Percentiles rank a stretch among this genome's conserved stretches.
phyloP scores from a whole-genome alignment of 768 basidiomycete species.

The Pleurotus tuber-regium region DNA sequence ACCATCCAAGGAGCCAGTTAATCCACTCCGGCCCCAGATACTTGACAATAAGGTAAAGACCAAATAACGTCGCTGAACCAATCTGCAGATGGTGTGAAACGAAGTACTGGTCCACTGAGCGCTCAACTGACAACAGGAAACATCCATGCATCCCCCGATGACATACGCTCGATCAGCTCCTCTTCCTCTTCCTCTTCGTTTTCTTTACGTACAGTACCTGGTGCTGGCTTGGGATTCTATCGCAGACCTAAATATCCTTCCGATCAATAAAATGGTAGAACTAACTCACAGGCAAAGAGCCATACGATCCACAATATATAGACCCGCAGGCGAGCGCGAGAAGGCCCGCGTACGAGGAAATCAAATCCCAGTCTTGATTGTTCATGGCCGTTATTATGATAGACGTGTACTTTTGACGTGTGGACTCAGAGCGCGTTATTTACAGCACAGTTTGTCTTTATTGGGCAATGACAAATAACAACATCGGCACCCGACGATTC shows the following conservation, averaged over 20 bases:
- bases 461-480: no score
- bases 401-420: conserved; percentile 4
- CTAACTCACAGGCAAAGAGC: conserved; percentile 60
- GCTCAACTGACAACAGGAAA: conserved; percentile 64
- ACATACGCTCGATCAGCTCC: conserved; percentile 55
- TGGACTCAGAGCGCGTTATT: not conserved
- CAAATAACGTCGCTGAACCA: conserved; percentile 67
- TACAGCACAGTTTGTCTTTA: conserved; percentile 6
- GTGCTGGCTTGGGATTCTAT: conserved; percentile 24
- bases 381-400: conserved; percentile 19
- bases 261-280: conserved; percentile 11
- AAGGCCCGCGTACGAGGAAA: conserved; percentile 70
- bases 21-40: conserved; percentile 81
- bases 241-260: conserved; percentile 1
- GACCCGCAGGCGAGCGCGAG: conserved; percentile 61
- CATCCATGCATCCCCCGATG: conserved; percentile 68
- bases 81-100: conserved; percentile 36
- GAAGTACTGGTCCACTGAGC: no score
- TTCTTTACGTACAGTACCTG: conserved; percentile 15
- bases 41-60: conserved; percentile 68
- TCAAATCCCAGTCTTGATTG: conserved; percentile 49
- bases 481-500: no score
- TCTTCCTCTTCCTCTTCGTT: conserved; percentile 58
- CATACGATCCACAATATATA: conserved; percentile 69
- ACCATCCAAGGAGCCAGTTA: conserved; percentile 76